Evolutionary conservation across 1,139 yeast species (phyloP).

Genomic region (Ogataea hybrid): DNA sequence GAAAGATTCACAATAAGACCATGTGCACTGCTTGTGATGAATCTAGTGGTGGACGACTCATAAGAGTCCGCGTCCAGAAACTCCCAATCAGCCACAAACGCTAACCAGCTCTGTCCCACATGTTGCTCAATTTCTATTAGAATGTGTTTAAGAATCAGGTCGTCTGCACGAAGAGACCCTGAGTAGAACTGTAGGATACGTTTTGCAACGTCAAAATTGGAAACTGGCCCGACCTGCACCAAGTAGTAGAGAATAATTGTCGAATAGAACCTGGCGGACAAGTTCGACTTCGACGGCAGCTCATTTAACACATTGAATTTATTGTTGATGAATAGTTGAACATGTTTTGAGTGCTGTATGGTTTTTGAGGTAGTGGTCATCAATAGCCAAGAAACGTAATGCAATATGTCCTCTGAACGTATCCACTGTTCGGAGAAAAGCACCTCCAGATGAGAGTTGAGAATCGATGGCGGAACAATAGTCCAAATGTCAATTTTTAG

Average conservation of each 20-base stretch:
- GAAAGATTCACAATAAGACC: conserved; percentile 57
- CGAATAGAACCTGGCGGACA: conserved; percentile 39
- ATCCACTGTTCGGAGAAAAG: conserved; percentile 53
- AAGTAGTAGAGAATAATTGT: conserved; percentile 44
- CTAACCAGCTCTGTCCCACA: conserved; percentile 55
- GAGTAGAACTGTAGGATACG: conserved; percentile 50
- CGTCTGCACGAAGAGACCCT: conserved; percentile 64
- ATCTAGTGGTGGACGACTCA: conserved; percentile 43
- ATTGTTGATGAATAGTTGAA: conserved; percentile 66
- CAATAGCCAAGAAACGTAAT: conserved; percentile 40
- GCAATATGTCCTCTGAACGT: conserved; percentile 38
- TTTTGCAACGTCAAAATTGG: conserved; percentile 47
- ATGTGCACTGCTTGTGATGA: conserved; percentile 43
- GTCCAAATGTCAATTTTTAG: conserved; percentile 41
- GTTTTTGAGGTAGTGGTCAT: conserved; percentile 37
- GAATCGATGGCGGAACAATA: conserved; percentile 43
- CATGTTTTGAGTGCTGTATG: conserved; percentile 49
- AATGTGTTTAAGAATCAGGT: conserved; percentile 55
- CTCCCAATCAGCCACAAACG: conserved; percentile 64
- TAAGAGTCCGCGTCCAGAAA: conserved; percentile 45
- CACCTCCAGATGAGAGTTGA: conserved; percentile 71
- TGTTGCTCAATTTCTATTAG: conserved; percentile 56
- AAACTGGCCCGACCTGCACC: conserved; percentile 46
- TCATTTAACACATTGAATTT: conserved; percentile 36
- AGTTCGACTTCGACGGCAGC: conserved; percentile 28